Conservation (phyloP, 441 rosid species). For the Brassica hybrid region DNA sequence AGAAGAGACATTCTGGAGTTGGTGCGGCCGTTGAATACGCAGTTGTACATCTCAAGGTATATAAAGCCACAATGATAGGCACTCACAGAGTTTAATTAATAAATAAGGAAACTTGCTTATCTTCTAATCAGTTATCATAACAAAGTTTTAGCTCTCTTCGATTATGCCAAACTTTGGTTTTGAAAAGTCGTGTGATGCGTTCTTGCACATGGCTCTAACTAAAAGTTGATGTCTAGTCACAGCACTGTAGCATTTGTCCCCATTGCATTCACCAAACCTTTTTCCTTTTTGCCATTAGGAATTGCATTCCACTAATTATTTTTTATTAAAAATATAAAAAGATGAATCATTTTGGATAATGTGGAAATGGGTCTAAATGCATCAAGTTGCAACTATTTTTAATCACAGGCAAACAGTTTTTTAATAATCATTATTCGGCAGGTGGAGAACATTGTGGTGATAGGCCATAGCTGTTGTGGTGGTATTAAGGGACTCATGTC, state of each 20-base stretch:
- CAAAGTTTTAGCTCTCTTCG: slow-evolving; percentile 4
- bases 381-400: neutral
- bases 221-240: slow-evolving; percentile 37
- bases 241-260: slow-evolving; percentile 12
- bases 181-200: slow-evolving; percentile 1
- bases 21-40: slow-evolving; percentile 99
- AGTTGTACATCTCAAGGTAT: slow-evolving; percentile 86
- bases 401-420: neutral
- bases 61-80: slow-evolving; percentile 3
- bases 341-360: slow-evolving; percentile 25
- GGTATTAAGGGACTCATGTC: slow-evolving; percentile 94
- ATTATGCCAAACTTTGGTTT: slow-evolving; percentile 5
- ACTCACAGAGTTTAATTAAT: neutral
- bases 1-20: slow-evolving; percentile 80
- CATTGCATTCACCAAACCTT: slow-evolving; percentile 28
- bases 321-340: neutral
- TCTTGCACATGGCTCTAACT: slow-evolving; percentile 24
- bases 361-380: slow-evolving; percentile 23
- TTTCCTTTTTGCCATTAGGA: slow-evolving; percentile 24
- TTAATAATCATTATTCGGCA: slow-evolving; percentile 21
- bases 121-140: neutral
- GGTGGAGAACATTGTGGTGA: slow-evolving; percentile 90
- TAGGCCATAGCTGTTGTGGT: slow-evolving; percentile 96
- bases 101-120: slow-evolving; percentile 18
- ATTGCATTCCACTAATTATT: slow-evolving; percentile 3